Conservation (phyloP, 2,329 filamentous ascomycete species). For the Elsinoe necatrix region DNA sequence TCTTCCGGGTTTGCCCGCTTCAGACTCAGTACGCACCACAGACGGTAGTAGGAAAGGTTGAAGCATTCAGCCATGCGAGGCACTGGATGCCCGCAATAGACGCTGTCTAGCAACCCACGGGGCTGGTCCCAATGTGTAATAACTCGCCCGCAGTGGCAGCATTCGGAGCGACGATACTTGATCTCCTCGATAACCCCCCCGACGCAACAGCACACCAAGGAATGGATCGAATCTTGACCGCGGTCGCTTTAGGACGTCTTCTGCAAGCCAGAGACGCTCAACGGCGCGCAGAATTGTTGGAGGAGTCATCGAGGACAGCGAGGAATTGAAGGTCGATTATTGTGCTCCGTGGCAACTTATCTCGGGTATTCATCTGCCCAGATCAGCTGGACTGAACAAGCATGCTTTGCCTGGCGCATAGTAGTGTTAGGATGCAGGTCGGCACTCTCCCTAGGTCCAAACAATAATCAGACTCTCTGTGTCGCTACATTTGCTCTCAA, state of each 20-base stretch:
- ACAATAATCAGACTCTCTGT: constrained; percentile 13
- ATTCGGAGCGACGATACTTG: not conserved
- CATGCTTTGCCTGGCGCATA: constrained; percentile 2
- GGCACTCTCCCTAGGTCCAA: constrained; percentile 9
- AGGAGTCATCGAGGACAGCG: not conserved
- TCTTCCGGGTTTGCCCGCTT: constrained; percentile 9
- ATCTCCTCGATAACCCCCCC: not conserved
- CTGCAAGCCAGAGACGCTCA: not conserved
- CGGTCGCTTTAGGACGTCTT: not conserved
- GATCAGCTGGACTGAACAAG: constrained; percentile 10
- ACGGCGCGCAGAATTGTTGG: not conserved
- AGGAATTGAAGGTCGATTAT: not conserved
- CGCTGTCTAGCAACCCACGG: constrained; percentile 11
- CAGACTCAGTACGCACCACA: constrained; percentile 12
- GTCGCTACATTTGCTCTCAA: not conserved
- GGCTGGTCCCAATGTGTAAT: constrained; percentile 17
- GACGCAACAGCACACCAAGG: not conserved
- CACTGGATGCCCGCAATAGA: constrained; percentile 15
- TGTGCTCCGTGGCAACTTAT: not conserved
- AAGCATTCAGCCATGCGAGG: constrained; percentile 1
- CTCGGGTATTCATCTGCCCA: constrained; percentile 8
- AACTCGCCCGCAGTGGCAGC: not conserved
- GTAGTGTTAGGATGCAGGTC: constrained; percentile 10
- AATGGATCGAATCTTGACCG: not conserved
- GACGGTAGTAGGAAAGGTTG: constrained; percentile 13